Percentiles rank a stretch among this genome's conserved stretches.
These are phyloP conservation scores for Alloascoidea africana DNA, from an alignment of 805 yeast species.

Conservation along the genomic window DNA sequence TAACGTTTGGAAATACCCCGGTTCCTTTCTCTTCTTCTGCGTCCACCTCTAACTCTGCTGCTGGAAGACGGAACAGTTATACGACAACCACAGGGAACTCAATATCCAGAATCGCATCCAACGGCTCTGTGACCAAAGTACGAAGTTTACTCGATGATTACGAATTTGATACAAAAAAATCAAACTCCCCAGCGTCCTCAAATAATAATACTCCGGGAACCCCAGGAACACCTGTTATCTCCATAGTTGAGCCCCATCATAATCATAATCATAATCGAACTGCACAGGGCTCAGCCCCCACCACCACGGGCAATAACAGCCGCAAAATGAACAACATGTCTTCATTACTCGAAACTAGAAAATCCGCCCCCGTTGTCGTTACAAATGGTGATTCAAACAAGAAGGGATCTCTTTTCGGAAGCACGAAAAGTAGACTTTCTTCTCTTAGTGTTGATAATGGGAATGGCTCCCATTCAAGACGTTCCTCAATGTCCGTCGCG, in stretches of 20 bases:
- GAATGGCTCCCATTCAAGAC: no score
- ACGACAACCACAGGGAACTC: not conserved
- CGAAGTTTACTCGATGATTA: not conserved
- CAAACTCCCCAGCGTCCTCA: not conserved
- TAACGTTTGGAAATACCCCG: not conserved
- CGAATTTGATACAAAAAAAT: not conserved
- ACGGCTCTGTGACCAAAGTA: not conserved
- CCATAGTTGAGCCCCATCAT: no score
- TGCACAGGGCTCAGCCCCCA: not conserved
- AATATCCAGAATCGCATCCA: not conserved
- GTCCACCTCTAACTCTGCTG: no score
- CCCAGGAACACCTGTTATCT: no score
- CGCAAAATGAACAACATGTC: not conserved
- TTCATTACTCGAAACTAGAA: not conserved
- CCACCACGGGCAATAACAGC: not conserved
- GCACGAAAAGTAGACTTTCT: no score
- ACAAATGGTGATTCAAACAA: no score
- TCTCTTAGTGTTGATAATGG: no score
- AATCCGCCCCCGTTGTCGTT: conserved; percentile 1
- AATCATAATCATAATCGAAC: not conserved
- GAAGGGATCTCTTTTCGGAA: no score
- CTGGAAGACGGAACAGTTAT: not conserved
- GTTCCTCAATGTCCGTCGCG: no score
- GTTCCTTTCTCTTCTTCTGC: no score
- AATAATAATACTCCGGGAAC: not conserved